Evolutionary conservation across 139 green algal species (phyloP), one percentile per base, ranked within the genome.

Genomic region (Deuterostichococcus epilithicus): DNA sequence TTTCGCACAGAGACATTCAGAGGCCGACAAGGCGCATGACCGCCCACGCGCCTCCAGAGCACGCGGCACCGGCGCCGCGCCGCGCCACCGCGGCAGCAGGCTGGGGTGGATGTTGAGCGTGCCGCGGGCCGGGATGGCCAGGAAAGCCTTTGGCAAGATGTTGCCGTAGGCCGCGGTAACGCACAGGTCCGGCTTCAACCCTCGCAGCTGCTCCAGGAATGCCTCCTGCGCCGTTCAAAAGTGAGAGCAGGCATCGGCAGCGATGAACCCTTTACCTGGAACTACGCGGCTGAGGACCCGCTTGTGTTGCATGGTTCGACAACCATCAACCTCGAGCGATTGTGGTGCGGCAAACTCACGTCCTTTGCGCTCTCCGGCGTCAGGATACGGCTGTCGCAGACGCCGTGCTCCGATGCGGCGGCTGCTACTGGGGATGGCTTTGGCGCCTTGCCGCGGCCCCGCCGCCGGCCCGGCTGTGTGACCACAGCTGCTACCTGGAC

Each of bases 41-140:
- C n/a, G n/a, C n/a, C n/a, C n/a, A n/a, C 63, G 26, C 34, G 80
- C 81, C 81, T 93, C 78, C 26, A 96, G 38, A 0, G 93, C 87
- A 0, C 96, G 81, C 77, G 97, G 94, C 69, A 99, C 96, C 6
- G 96, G 96, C n/a, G 96, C 96, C 0, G 96, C 96, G 2, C 96
- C 96, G 13, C 96, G 88, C 76, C 95, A 99, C 39, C 82, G 76
- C 0, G 96, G 96, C 77, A 99, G 90, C 52, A 98, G 87, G 75
- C 84, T 94, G 30, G 96, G 96, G 85, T 99, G 96, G 73, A 99
- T 94, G 89, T 99, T 99, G 60, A 99, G 88, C 0, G 93, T 98
- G 58, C 96, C 95, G 35, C 86, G 81, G 1, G 67, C 76, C 0
- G 96, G 96, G 15, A 97, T 94, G 75, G 88, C 85, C 33, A 99